phyloP scores from a whole-genome alignment of 148 eudicot genomes.

The Simmondsia chinensis region DNA sequence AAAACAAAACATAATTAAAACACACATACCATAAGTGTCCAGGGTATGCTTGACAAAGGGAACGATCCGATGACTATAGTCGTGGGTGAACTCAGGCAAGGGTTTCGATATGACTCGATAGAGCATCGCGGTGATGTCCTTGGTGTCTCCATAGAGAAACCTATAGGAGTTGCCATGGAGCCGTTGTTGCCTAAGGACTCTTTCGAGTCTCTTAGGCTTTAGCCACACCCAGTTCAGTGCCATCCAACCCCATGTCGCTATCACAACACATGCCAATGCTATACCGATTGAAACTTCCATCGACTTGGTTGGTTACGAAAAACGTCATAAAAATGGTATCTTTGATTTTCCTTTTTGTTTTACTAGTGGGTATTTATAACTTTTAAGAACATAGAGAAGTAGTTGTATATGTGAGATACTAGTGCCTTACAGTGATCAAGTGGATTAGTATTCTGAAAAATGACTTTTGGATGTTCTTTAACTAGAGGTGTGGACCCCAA shows the following conservation, averaged over 20 bases:
- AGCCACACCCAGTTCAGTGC: constrained; percentile 15
- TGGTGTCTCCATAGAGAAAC: constrained; percentile 11
- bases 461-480: too few relatives aligned
- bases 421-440: too few relatives aligned
- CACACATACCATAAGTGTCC: constrained; percentile 6
- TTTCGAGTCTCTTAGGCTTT: constrained; percentile 6
- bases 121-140: constrained; percentile 1
- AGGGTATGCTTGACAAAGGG: constrained; percentile 10
- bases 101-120: constrained; percentile 1
- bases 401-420: too few relatives aligned
- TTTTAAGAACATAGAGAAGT: too few relatives aligned
- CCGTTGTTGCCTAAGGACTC: constrained; percentile 10
- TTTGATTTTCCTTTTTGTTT: too few relatives aligned
- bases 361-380: too few relatives aligned
- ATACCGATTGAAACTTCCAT: too few relatives aligned
- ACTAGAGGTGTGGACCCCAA: too few relatives aligned
- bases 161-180: constrained; percentile 11
- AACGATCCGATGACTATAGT: constrained; percentile 11
- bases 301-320: too few relatives aligned
- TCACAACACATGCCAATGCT: not conserved
- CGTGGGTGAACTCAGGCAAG: constrained; percentile 4
- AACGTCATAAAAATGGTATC: too few relatives aligned
- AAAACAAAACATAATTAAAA: too few relatives aligned
- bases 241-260: not conserved
- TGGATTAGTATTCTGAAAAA: too few relatives aligned